Conservation (phyloP, 2,329 filamentous ascomycete species). For the Coleophoma crateriformis region DNA sequence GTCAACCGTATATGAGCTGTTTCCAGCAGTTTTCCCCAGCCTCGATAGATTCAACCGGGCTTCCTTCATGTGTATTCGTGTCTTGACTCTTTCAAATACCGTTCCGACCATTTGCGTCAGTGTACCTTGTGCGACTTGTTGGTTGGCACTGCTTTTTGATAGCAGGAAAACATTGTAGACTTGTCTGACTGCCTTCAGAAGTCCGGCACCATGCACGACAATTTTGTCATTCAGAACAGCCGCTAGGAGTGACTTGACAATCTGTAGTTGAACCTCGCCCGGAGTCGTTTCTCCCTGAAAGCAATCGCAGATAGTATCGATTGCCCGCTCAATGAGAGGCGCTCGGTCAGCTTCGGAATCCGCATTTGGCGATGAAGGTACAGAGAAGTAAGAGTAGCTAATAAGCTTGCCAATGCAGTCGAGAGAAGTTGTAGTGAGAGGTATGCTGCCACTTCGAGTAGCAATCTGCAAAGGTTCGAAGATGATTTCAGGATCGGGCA, state of each 20-base stretch:
- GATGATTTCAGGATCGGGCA: slow-evolving; percentile 85
- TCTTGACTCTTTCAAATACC: slow-evolving; percentile 92
- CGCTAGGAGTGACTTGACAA: slow-evolving; percentile 92
- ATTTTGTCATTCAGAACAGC: slow-evolving; percentile 98
- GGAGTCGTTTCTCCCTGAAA: slow-evolving; percentile 95
- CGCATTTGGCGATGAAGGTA: slow-evolving; percentile 44
- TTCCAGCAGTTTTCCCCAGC: slow-evolving; percentile 19
- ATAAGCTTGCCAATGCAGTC: slow-evolving; percentile 99
- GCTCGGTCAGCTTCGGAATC: slow-evolving; percentile 39
- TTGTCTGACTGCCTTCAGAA: slow-evolving; percentile 93
- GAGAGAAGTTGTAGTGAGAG: slow-evolving; percentile 82
- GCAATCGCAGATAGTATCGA: slow-evolving; percentile 98
- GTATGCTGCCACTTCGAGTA: slow-evolving; percentile 77
- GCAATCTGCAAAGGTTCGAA: slow-evolving; percentile 89
- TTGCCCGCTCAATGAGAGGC: slow-evolving; percentile 91
- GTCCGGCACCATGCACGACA: slow-evolving; percentile 90
- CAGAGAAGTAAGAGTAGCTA: slow-evolving; percentile 96
- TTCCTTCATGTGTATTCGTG: slow-evolving; percentile 81
- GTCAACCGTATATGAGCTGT: slow-evolving; percentile 26
- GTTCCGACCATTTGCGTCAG: slow-evolving; percentile 98
- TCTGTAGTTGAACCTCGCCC: slow-evolving; percentile 90
- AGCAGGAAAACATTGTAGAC: slow-evolving; percentile 99
- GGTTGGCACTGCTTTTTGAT: slow-evolving; percentile 88
- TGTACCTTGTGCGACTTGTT: slow-evolving; percentile 95
- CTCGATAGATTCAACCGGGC: slow-evolving; percentile 51